Base-by-base conservation (phyloP, 768 basidiomycete genomes). In the Filobasidium wieringae region DNA sequence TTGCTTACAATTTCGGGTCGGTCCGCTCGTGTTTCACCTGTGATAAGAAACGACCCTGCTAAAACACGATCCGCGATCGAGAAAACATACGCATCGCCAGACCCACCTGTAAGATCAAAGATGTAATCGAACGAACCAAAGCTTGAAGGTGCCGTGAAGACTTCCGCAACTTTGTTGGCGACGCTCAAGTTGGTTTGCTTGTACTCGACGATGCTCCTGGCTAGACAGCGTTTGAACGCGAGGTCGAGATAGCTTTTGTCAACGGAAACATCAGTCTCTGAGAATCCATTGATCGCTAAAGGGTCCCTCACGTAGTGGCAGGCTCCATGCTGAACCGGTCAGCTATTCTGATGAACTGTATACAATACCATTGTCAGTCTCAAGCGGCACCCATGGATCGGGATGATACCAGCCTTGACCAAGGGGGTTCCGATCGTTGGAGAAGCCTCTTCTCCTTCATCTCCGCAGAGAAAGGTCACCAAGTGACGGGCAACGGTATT, bases 1-100 rank as follows among this genome's bases (percentile, higher is more conserved):
- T n/a, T n/a, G 62, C 68, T 56, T 31, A 68, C 71, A 19, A 70
- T 36, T 53, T 72, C 71, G n/a, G 71, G 64, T 51, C 64, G 66
- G 52, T 72, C 69, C 52, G 64, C 66, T n/a, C 45, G 61, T 34
- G 63, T 65, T 34, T 72, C 69, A 6, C 71, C 70, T 26, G 66
- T 67, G 40, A 68, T 52, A 43, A 66, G 64, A 58, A 55, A 65
- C n/a, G n/a, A n/a, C n/a, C n/a, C n/a, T n/a, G n/a, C n/a, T n/a
- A n/a, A n/a, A n/a, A n/a, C n/a, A n/a, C n/a, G n/a, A n/a, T n/a
- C n/a, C n/a, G n/a, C n/a, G n/a, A n/a, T n/a, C n/a, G n/a, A n/a
- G n/a, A n/a, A n/a, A n/a, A n/a, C n/a, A n/a, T n/a, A n/a, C n/a
- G n/a, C 19, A 2, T 14, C 31, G 33, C 22, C 19, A 29, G n/a